These are phyloP conservation scores for Rubus idaeus DNA, from an alignment of 306 rosid genomes.

Conservation along the genomic window DNA sequence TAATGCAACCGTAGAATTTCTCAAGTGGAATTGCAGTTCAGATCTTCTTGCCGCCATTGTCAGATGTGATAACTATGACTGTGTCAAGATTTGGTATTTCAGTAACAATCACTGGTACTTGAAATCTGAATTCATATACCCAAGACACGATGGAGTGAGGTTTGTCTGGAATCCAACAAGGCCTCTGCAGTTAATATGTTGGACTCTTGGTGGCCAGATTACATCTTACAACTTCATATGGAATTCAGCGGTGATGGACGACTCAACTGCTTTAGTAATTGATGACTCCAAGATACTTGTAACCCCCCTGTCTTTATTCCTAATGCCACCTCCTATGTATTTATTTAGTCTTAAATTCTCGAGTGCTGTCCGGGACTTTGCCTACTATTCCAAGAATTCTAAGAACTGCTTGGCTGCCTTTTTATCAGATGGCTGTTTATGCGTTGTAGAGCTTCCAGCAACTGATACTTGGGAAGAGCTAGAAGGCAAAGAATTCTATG, in stretches of 20 bases:
- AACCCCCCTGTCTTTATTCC: conserved; percentile 67
- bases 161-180: conserved; percentile 78
- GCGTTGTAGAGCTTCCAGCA: conserved; percentile 75
- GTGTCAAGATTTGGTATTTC: conserved; percentile 76
- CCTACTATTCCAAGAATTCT: conserved; percentile 58
- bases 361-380: conserved; percentile 60
- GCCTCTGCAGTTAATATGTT: conserved; percentile 77
- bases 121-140: conserved; percentile 79
- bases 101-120: conserved; percentile 93
- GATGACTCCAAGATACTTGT: conserved; percentile 68
- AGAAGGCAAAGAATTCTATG: conserved; percentile 69
- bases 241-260: conserved; percentile 69
- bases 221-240: conserved; percentile 68
- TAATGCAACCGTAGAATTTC: conserved; percentile 49
- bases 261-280: conserved; percentile 69
- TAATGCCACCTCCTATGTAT: conserved; percentile 94
- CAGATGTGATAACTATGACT: conserved; percentile 64
- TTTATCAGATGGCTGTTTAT: conserved; percentile 73
- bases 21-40: conserved; percentile 97
- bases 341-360: conserved; percentile 71
- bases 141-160: conserved; percentile 60
- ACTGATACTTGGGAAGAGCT: conserved; percentile 88
- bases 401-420: conserved; percentile 67
- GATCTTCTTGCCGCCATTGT: conserved; percentile 91
- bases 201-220: conserved; percentile 83